Evolutionary conservation across 768 basidiomycete genomes (phyloP).

Genomic region (Xerocomus potaroensis): DNA sequence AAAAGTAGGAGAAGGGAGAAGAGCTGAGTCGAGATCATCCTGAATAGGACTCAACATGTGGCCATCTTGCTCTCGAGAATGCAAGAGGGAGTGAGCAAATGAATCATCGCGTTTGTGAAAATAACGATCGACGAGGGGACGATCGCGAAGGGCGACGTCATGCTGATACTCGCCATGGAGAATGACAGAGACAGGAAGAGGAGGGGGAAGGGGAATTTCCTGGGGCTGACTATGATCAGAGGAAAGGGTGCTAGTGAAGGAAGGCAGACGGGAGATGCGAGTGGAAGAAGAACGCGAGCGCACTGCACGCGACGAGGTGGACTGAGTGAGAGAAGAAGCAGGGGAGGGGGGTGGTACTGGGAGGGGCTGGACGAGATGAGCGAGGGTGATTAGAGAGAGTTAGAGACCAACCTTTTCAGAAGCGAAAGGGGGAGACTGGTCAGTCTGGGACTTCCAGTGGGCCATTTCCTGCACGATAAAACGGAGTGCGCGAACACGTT

Average conservation of each 20-base stretch:
- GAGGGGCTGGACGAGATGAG: constrained; percentile 13
- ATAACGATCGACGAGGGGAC: constrained; percentile 8
- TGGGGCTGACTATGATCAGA: constrained; percentile 30
- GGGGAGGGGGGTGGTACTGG: constrained; percentile 27
- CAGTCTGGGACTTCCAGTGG: constrained; percentile 16
- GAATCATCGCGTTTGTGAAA: constrained; percentile 18
- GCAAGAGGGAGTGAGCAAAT: neutral
- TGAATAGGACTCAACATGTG: constrained; percentile 10
- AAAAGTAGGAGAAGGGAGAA: constrained; percentile 25
- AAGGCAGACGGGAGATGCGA: constrained; percentile 30
- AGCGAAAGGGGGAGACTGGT: neutral
- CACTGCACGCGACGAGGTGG: constrained; percentile 23
- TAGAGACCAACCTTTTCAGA: constrained; percentile 14
- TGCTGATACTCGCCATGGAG: constrained; percentile 28
- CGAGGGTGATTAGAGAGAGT: fast-evolving
- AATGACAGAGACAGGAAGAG: constrained; percentile 29
- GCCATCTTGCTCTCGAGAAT: constrained; percentile 18
- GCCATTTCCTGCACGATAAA: constrained; percentile 37
- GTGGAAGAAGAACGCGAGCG: constrained; percentile 30
- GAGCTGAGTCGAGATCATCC: constrained; percentile 26
- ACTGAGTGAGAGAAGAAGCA: constrained; percentile 24
- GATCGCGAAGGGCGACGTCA: constrained; percentile 19
- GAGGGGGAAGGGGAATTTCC: constrained; percentile 21
- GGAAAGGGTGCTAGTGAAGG: constrained; percentile 32
- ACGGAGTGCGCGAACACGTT: constrained; percentile 33